Evolutionary conservation across 371 early-diverging fungal genomes (phyloP).

Genomic region (Zychaea mexicana): DNA sequence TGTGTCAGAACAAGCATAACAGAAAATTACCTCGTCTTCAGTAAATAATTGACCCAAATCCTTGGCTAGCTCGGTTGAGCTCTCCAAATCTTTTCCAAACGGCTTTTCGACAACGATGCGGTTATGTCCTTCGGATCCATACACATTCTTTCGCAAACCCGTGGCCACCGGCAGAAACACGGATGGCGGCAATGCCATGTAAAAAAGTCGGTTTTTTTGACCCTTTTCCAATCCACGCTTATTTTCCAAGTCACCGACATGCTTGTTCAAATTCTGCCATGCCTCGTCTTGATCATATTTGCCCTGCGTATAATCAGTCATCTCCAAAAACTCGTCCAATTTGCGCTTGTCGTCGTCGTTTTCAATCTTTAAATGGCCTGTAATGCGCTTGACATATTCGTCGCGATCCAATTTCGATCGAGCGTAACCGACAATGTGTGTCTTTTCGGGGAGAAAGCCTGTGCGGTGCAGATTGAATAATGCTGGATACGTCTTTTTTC

Average conservation of each 20-base stretch:
- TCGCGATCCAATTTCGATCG: conserved; percentile 79
- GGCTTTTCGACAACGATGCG: conserved; percentile 98
- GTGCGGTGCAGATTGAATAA: conserved; percentile 85
- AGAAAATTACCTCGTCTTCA: conserved; percentile 89
- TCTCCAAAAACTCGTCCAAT: conserved; percentile 76
- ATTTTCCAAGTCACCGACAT: conserved; percentile 57
- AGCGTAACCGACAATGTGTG: conserved; percentile 94
- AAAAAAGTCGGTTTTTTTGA: conserved; percentile 79
- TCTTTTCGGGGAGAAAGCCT: conserved; percentile 74
- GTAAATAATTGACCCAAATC: conserved; percentile 75
- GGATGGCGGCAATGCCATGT: conserved; percentile 98
- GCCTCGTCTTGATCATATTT: conserved; percentile 84
- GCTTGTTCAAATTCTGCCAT: conserved; percentile 66
- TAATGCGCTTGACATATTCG: conserved; percentile 79
- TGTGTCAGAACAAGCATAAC: too few species aligned
- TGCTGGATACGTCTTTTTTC: conserved; percentile 98
- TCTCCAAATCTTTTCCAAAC: conserved; percentile 93
- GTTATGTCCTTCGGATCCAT: conserved; percentile 58
- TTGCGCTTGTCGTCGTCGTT: conserved; percentile 38
- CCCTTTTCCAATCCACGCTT: conserved; percentile 34
- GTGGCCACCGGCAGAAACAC: conserved; percentile 87
- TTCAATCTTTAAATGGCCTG: conserved; percentile 66
- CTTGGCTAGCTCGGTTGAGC: conserved; percentile 69
- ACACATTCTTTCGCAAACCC: conserved; percentile 70
- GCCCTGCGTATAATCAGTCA: conserved; percentile 65